phyloP scores from a whole-genome alignment of 78 protist species.

The Protostelium mycophagum region DNA sequence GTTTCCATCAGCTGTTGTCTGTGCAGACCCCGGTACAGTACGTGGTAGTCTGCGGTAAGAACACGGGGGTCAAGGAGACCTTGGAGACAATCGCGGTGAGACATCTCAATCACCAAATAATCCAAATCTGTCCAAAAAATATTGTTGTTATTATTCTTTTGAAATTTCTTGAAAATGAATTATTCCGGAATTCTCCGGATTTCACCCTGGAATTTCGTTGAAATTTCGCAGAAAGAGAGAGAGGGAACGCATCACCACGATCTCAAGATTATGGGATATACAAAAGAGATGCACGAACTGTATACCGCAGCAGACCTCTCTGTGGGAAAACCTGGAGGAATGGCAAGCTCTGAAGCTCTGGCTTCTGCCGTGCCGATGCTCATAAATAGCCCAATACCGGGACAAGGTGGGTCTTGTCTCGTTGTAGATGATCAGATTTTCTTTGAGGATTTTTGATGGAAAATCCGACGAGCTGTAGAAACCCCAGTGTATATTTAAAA shows the following conservation, averaged over 20 bases:
- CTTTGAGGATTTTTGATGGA: too few relatives aligned
- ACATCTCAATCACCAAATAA: not conserved
- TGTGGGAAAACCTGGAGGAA: not conserved
- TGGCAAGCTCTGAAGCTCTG: not conserved
- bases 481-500: too few relatives aligned
- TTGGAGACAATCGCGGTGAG: not conserved
- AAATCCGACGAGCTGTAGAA: too few relatives aligned
- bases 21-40: not conserved
- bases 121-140: too few relatives aligned
- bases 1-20: not conserved
- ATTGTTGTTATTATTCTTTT: too few relatives aligned
- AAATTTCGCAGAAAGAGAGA: not conserved
- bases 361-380: not conserved
- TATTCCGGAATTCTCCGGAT: too few relatives aligned
- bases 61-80: not conserved
- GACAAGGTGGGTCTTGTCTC: slow-evolving; percentile 2
- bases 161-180: too few relatives aligned
- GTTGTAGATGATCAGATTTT: too few relatives aligned
- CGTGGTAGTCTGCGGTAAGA: slow-evolving; percentile 1
- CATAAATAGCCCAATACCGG: not conserved
- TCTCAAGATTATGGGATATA: not conserved
- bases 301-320: not conserved
- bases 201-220: too few relatives aligned
- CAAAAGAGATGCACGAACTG: not conserved
- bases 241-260: not conserved